Conservation (phyloP, 2,329 filamentous ascomycete species). For the Monilinia vaccinii-corymbosi region DNA sequence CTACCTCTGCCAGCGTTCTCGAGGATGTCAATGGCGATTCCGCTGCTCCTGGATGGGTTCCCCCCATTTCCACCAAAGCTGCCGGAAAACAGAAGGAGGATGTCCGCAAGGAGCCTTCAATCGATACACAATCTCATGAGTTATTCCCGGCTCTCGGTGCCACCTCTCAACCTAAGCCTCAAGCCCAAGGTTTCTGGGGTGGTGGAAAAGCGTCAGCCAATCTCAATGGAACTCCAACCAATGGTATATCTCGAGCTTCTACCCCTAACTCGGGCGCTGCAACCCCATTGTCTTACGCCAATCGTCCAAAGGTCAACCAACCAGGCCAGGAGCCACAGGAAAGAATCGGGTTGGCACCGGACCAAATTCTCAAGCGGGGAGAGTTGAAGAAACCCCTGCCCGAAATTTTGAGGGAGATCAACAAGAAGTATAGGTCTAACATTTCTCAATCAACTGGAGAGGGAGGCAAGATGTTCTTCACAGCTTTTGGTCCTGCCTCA, state of each 20-base stretch:
- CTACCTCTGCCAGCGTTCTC: slow-evolving; percentile 32
- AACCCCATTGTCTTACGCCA: slow-evolving; percentile 29
- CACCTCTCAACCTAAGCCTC: slow-evolving; percentile 49
- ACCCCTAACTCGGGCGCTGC: slow-evolving; percentile 53
- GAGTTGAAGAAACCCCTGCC: slow-evolving; percentile 78
- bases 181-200: slow-evolving; percentile 68
- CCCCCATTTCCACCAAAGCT: slow-evolving; percentile 50
- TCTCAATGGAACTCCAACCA: slow-evolving; percentile 44
- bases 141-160: slow-evolving; percentile 85
- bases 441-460: slow-evolving; percentile 69
- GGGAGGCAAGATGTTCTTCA: slow-evolving; percentile 68
- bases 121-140: slow-evolving; percentile 85
- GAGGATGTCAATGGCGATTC: slow-evolving; percentile 32
- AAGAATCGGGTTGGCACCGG: slow-evolving; percentile 45
- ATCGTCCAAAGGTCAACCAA: slow-evolving; percentile 53
- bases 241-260: slow-evolving; percentile 37
- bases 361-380: slow-evolving; percentile 60
- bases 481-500: slow-evolving; percentile 75
- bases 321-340: slow-evolving; percentile 37
- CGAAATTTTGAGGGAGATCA: slow-evolving; percentile 85
- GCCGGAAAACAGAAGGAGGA: slow-evolving; percentile 60
- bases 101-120: slow-evolving; percentile 30
- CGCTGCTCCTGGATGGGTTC: slow-evolving; percentile 38
- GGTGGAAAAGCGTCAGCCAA: slow-evolving; percentile 50
- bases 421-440: slow-evolving; percentile 80